A percentile compares a stretch with the other conserved stretches of the same genome.
phyloP scores from a whole-genome alignment of 805 yeast species.

The Ogataea paradorogensis region DNA sequence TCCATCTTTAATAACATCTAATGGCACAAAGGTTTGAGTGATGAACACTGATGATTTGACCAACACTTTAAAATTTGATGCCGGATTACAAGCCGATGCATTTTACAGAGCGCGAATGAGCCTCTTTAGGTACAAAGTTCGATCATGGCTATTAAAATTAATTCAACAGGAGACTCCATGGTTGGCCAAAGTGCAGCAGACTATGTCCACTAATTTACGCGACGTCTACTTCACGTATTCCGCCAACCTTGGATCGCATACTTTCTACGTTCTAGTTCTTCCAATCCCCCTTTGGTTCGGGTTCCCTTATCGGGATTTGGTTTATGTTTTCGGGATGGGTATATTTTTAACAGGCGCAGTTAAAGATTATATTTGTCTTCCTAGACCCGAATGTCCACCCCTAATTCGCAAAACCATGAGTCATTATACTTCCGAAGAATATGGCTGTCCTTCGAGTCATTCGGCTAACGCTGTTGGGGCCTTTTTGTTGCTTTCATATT shows the following conservation, averaged over 20 bases:
- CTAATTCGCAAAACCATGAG: constrained; percentile 84
- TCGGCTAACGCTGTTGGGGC: constrained; percentile 93
- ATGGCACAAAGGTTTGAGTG: not conserved
- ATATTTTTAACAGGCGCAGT: constrained; percentile 68
- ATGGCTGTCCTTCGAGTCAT: constrained; percentile 93
- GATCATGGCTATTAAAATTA: constrained; percentile 52
- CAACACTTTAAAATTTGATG: constrained; percentile 45
- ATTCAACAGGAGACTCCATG: constrained; percentile 64
- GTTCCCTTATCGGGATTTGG: constrained; percentile 57
- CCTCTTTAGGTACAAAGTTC: constrained; percentile 49
- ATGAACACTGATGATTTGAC: constrained; percentile 8
- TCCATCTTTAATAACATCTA: too few relatives aligned
- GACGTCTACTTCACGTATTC: constrained; percentile 83
- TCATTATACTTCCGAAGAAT: constrained; percentile 87
- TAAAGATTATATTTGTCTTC: constrained; percentile 85
- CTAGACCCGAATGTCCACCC: constrained; percentile 92
- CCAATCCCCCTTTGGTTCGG: constrained; percentile 89
- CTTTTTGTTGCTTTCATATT: constrained; percentile 44
- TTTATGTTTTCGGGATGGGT: constrained; percentile 62
- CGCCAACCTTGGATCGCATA: constrained; percentile 88
- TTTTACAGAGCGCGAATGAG: constrained; percentile 63
- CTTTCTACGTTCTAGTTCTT: constrained; percentile 85
- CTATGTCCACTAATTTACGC: constrained; percentile 44
- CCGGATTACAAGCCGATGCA: constrained; percentile 67
- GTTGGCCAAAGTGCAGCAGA: constrained; percentile 54